Evolutionary conservation across 257 asterid species (phyloP).

Genomic region (Anisodus tanguticus): DNA sequence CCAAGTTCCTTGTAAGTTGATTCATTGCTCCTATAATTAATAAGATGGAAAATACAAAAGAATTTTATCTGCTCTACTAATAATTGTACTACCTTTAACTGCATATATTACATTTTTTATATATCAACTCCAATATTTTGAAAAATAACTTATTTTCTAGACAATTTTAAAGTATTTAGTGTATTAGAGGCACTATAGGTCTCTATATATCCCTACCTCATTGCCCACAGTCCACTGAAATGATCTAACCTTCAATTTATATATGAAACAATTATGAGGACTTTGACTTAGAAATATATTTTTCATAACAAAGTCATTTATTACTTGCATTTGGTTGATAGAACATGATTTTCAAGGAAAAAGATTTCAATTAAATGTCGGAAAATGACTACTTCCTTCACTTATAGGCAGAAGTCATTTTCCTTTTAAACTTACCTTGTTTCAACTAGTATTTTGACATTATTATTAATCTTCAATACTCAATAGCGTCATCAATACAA

Average conservation of each 20-base stretch:
- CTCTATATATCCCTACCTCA: not conserved
- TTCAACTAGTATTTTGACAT: no score
- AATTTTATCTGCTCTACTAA: not conserved
- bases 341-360: not conserved
- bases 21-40: conserved; percentile 39
- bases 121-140: not conserved
- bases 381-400: not conserved
- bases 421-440: no score
- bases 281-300: not conserved
- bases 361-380: not conserved
- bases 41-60: not conserved
- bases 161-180: no score
- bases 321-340: not conserved
- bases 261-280: not conserved
- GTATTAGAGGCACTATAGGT: not conserved
- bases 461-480: no score
- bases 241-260: not conserved
- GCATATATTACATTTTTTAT: not conserved
- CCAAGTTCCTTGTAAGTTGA: conserved; percentile 43
- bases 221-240: not conserved
- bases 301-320: not conserved
- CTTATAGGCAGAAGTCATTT: not conserved
- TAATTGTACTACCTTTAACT: not conserved
- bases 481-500: no score
- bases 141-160: not conserved